Base-by-base conservation (phyloP, 139 green algal genomes). In the Marvania coccoides region DNA sequence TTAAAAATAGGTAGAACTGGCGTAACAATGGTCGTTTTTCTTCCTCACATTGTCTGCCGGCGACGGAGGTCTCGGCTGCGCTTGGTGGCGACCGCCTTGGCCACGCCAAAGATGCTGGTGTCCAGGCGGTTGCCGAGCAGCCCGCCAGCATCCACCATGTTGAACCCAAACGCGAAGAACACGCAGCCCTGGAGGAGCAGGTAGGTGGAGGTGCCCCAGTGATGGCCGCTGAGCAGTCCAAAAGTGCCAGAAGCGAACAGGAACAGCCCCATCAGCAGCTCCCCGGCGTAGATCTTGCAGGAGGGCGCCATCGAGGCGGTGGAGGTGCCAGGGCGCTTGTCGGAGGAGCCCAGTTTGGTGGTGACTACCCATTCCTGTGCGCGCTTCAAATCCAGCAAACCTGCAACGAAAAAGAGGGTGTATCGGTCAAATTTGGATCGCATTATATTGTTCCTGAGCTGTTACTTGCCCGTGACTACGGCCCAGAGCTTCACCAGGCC, bases 351-450 rank as follows among this genome's bases (percentile, higher is more conserved):
- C 55, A 86, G 67, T 72, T 95, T 95, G 39, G 83, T 87, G 42
- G 88, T 95, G 2, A 95, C 88, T 28, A 95, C 86, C 88, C 88
- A 95, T 67, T 95, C 86, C 62, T 91, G 72, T 13, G 88, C 86
- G 23, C 81, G 70, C 67, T 86, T 74, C 65, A 90, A 61, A 74
- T 87, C 79, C n/a, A 90, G 70, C 47, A 85, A 37, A 15, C 77
- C 79, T 77, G 76, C 47, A 19, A 28, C 13, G 6, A n/a, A n/a
- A n/a, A n/a, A n/a, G n/a, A n/a, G n/a, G n/a, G n/a, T n/a, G n/a
- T n/a, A n/a, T n/a, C n/a, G n/a, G n/a, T n/a, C n/a, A n/a, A n/a
- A n/a, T n/a, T n/a, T 63, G n/a, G 8, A 38, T 70, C 19, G 13
- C 45, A 10, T 7, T 12, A 63, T 10, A 7, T 19, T 45, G 7